Conservation (phyloP, 2,329 filamentous ascomycete species). For the Colletotrichum costaricense region DNA sequence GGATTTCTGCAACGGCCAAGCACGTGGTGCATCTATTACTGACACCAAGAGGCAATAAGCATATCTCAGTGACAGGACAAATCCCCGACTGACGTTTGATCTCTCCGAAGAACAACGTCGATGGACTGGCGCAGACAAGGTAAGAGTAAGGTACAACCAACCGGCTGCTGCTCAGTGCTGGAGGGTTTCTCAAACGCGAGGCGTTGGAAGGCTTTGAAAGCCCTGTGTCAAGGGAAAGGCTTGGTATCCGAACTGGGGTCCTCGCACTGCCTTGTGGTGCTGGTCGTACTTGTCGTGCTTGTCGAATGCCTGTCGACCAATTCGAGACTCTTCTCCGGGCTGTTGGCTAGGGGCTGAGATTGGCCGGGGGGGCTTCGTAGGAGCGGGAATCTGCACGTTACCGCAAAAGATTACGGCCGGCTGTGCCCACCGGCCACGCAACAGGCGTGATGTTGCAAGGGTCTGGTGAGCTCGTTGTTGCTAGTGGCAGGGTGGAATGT, state of each 20-base stretch:
- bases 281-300: conserved; percentile 14
- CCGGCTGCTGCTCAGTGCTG: conserved; percentile 9
- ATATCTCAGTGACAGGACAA: conserved; percentile 30
- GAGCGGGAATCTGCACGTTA: conserved; percentile 38
- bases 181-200: conserved; percentile 33
- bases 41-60: conserved; percentile 28
- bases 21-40: conserved; percentile 20
- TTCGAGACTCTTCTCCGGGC: conserved; percentile 36
- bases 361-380: conserved; percentile 26
- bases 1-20: conserved; percentile 25
- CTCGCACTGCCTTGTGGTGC: conserved; percentile 15
- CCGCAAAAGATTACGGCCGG: conserved; percentile 36
- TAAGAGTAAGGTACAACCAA: conserved; percentile 3
- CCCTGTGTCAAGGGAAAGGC: conserved; percentile 11
- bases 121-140: conserved; percentile 34
- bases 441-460: conserved; percentile 29
- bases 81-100: conserved; percentile 31
- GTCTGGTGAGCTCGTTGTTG: conserved; percentile 4
- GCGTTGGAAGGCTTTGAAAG: conserved; percentile 32
- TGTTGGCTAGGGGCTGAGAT: conserved; percentile 35
- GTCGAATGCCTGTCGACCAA: conserved; percentile 27
- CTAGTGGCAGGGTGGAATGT: conserved; percentile 28
- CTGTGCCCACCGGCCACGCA: conserved; percentile 30
- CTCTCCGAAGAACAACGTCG: conserved; percentile 52
- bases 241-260: conserved; percentile 6